Conservation (phyloP, 2,329 filamentous ascomycete genomes). For the Raffaelea albimanens region DNA sequence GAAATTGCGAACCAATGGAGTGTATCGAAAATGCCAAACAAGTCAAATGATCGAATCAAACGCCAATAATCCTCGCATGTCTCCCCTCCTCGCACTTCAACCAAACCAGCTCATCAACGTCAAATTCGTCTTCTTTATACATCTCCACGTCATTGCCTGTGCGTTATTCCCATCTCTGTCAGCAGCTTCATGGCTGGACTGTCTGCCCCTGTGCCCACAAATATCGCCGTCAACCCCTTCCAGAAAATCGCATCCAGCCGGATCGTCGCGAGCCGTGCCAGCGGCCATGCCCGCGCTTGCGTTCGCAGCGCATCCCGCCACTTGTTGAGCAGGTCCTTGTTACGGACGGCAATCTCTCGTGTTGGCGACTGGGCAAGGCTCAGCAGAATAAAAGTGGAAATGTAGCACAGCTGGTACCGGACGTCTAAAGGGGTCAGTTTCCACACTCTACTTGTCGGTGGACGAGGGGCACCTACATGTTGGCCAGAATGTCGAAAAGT, state of each 20-base stretch:
- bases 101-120: too few relatives aligned
- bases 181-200: constrained; percentile 14
- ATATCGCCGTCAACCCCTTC: constrained; percentile 14
- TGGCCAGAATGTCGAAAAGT: constrained; percentile 18
- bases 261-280: constrained; percentile 16
- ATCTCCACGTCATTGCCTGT: background rate
- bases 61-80: too few relatives aligned
- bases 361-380: constrained; percentile 16
- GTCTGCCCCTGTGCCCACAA: constrained; percentile 13
- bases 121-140: too few relatives aligned
- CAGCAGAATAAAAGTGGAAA: constrained; percentile 16
- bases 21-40: too few relatives aligned
- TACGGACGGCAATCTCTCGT: constrained; percentile 11
- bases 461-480: constrained; percentile 10
- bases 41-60: too few relatives aligned
- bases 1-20: too few relatives aligned
- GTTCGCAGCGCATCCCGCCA: constrained; percentile 17
- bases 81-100: too few relatives aligned
- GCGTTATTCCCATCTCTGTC: background rate
- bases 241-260: constrained; percentile 16
- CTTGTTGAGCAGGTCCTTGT: constrained; percentile 12
- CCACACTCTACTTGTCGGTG: background rate
- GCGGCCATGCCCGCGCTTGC: constrained; percentile 16
- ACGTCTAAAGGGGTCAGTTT: constrained; percentile 10
- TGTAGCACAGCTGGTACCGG: constrained; percentile 18